Evolutionary conservation across 768 basidiomycete genomes (phyloP).

Genomic region (Cyclocybe cylindracea): DNA sequence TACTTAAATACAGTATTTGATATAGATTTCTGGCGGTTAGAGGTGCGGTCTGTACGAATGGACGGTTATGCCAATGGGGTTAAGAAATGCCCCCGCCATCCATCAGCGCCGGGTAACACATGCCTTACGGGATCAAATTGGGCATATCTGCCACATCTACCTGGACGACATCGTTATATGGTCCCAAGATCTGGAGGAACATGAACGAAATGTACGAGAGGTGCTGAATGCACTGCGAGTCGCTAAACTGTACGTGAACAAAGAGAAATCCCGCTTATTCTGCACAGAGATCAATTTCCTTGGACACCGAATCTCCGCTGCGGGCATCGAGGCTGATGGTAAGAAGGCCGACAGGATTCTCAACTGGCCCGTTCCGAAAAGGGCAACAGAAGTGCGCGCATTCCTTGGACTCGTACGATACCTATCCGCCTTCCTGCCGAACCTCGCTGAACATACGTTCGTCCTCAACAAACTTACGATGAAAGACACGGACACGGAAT

Average conservation of each 20-base stretch:
- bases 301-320: slow-evolving; percentile 28
- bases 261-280: slow-evolving; percentile 13
- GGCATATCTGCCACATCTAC: slow-evolving; percentile 22
- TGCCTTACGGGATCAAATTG: slow-evolving; percentile 20
- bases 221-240: slow-evolving; percentile 13
- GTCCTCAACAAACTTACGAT: slow-evolving; percentile 25
- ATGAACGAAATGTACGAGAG: slow-evolving; percentile 1
- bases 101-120: slow-evolving; percentile 24
- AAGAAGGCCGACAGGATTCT: slow-evolving; percentile 26
- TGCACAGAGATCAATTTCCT: slow-evolving; percentile 27
- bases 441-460: slow-evolving; percentile 26
- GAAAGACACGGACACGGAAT: slow-evolving; percentile 22
- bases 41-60: slow-evolving; percentile 40
- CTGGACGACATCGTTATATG: slow-evolving; percentile 22
- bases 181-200: slow-evolving; percentile 12
- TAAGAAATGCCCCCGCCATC: slow-evolving; percentile 21
- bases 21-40: too few relatives aligned
- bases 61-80: slow-evolving; percentile 35
- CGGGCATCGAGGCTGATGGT: slow-evolving; percentile 28
- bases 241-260: slow-evolving; percentile 10
- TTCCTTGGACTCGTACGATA: slow-evolving; percentile 35
- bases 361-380: slow-evolving; percentile 30
- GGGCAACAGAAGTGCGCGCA: slow-evolving; percentile 24
- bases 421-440: slow-evolving; percentile 27
- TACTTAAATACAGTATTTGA: too few relatives aligned